Conservation (phyloP, 495 filamentous ascomycete genomes). For the Bacidia gigantensis region DNA sequence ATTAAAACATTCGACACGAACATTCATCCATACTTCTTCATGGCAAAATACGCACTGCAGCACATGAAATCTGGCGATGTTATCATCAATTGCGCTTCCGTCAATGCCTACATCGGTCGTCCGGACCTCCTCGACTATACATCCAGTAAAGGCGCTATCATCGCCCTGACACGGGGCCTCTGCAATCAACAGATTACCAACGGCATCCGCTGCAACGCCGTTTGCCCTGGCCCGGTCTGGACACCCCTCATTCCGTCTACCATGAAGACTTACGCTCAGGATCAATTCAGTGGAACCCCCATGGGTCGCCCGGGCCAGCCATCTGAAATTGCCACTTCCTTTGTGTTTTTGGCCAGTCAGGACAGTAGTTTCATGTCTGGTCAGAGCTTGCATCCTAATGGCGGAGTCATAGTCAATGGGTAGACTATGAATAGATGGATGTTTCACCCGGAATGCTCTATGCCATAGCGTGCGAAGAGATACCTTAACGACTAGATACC, state of each 20-base stretch:
- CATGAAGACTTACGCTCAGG: slow-evolving; percentile 55
- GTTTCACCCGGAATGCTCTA: background rate
- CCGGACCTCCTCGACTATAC: slow-evolving; percentile 80
- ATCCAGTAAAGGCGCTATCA: slow-evolving; percentile 67
- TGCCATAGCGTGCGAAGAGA: background rate
- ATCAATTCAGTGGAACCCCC: slow-evolving; percentile 55
- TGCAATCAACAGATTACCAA: slow-evolving; percentile 59
- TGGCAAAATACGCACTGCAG: slow-evolving; percentile 64
- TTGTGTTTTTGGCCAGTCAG: slow-evolving; percentile 68
- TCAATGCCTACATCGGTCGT: slow-evolving; percentile 74
- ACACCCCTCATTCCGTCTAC: slow-evolving; percentile 71
- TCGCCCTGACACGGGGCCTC: slow-evolving; percentile 67
- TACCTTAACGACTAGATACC: no score
- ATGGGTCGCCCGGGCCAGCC: slow-evolving; percentile 72
- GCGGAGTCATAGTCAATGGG: slow-evolving; percentile 48
- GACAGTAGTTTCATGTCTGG: slow-evolving; percentile 57
- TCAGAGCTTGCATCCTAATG: slow-evolving; percentile 55
- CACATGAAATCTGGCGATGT: slow-evolving; percentile 64
- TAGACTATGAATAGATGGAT: slow-evolving; percentile 13
- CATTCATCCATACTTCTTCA: slow-evolving; percentile 60
- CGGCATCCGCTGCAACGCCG: slow-evolving; percentile 69
- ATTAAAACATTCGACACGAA: slow-evolving; percentile 59
- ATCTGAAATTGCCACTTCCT: slow-evolving; percentile 67
- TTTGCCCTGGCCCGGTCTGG: slow-evolving; percentile 77
- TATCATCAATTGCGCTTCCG: slow-evolving; percentile 72